phyloP scores from a whole-genome alignment of 495 filamentous ascomycete species.

The Cladorrhinum samala region DNA sequence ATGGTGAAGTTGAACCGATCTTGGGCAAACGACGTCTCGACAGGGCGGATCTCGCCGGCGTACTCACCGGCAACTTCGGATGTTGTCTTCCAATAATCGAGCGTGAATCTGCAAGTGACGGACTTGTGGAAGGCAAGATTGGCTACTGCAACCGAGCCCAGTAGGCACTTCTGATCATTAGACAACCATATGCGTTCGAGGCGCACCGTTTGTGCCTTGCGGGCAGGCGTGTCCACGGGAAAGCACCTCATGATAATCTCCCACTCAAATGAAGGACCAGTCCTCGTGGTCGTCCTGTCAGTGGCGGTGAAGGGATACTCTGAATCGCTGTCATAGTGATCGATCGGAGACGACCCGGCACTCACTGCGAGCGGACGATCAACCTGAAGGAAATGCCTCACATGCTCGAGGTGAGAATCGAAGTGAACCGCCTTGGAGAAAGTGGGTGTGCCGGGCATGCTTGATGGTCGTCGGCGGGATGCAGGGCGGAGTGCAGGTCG shows the following conservation, averaged over 20 bases:
- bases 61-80: slow-evolving; percentile 90
- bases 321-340: slow-evolving; percentile 69
- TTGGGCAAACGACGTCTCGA: slow-evolving; percentile 58
- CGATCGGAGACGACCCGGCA: slow-evolving; percentile 88
- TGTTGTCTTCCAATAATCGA: slow-evolving; percentile 97
- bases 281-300: slow-evolving; percentile 35
- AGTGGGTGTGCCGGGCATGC: slow-evolving; percentile 95
- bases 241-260: slow-evolving; percentile 82
- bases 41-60: slow-evolving; percentile 67
- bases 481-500: slow-evolving; percentile 80
- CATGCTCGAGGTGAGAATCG: slow-evolving; percentile 88
- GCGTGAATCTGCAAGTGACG: slow-evolving; percentile 85
- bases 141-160: slow-evolving; percentile 76
- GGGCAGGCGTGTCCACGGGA: slow-evolving; percentile 59
- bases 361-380: slow-evolving; percentile 93
- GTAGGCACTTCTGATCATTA: slow-evolving; percentile 71
- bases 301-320: slow-evolving; percentile 81
- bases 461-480: slow-evolving; percentile 74
- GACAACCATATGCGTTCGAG: slow-evolving; percentile 84
- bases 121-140: slow-evolving; percentile 88
- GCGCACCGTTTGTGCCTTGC: slow-evolving; percentile 59
- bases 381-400: slow-evolving; percentile 87
- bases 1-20: slow-evolving; percentile 93
- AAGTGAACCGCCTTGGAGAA: slow-evolving; percentile 95
- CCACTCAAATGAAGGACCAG: slow-evolving; percentile 70